Evolutionary conservation across 1,284 basidiomycete species (phyloP), one percentile per base, ranked within the genome.

Genomic region (Trametes sp.): DNA sequence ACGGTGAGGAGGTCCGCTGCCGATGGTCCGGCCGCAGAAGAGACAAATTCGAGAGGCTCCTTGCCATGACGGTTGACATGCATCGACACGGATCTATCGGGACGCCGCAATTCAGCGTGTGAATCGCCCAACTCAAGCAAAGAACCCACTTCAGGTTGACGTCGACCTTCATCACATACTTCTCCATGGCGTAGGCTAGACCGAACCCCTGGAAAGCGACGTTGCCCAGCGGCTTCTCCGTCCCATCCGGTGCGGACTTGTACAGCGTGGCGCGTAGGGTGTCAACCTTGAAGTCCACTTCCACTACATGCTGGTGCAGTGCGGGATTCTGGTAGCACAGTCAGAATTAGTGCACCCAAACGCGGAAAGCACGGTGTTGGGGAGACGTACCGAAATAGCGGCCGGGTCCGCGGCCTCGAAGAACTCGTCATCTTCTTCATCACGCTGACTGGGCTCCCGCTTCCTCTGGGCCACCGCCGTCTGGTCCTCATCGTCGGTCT

Each of bases 221-320:
- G 71, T 94, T 87, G 9, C 95, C 97, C 14, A 99, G 79, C 6
- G 84, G 80, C 61, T 82, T 87, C 67, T 98, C 95, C 2, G 78
- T 74, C 29, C 86, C 87, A 54, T 87, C 82, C 36, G 80, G 74
- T 44, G 78, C 79, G 2, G 88, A 86, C 66, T 93, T 94, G 72
- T 86, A 95, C 57, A 99, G 82, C 4, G 91, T 89, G 0, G 92
- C 95, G 57, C 92, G 85, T n/a, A 99, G 82, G 57, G 87, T 87
- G 61, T 96, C 94, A 41, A 99, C 98, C 38, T 89, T 82, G 77
- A 99, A 98, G 54, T 91, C 83, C 66, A 99, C 82, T 77, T 98
- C 94, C 69, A 99, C 95, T 1, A 86, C 84, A 71, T 92, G 91
- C 73, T 98, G 98, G 68, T 87, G 89, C 42, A 93, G 75, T 65